These are phyloP conservation scores for Scalesia atractyloides DNA, from an alignment of 129 eudicot species.

Conservation along the genomic window DNA sequence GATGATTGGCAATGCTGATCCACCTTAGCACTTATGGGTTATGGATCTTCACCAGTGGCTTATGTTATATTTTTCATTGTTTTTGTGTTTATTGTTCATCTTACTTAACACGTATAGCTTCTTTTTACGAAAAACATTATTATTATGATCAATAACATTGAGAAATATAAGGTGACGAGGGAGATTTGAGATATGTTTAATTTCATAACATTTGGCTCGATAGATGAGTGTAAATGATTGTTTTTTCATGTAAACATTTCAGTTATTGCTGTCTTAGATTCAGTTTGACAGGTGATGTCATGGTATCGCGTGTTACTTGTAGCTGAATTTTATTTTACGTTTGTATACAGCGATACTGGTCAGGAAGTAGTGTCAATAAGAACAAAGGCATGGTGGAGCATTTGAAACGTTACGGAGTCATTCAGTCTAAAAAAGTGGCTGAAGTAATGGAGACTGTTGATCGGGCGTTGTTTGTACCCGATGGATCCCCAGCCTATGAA, in stretches of 20 bases:
- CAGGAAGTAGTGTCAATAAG: conserved; percentile 52
- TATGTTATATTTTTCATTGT: not conserved
- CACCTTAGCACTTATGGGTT: conserved; percentile 9
- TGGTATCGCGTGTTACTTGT: not conserved
- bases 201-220: not conserved
- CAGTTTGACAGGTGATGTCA: conserved; percentile 22
- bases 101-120: conserved; percentile 7
- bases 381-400: conserved; percentile 76
- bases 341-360: conserved; percentile 57
- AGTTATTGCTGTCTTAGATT: not conserved
- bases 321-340: conserved; percentile 30
- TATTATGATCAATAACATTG: not conserved
- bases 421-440: conserved; percentile 70
- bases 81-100: conserved; percentile 1
- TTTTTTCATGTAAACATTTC: not conserved
- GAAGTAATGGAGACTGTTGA: conserved; percentile 90
- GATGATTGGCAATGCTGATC: not conserved
- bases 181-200: not conserved
- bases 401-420: conserved; percentile 63
- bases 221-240: not conserved
- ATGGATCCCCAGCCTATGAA: conserved; percentile 67
- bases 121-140: not conserved
- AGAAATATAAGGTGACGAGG: not conserved
- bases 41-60: conserved; percentile 10
- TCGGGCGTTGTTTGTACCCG: conserved; percentile 91